Evolutionary conservation across 1,284 basidiomycete species (phyloP), one percentile per base, ranked within the genome.

Genomic region (Ustilago vetiveriae): DNA sequence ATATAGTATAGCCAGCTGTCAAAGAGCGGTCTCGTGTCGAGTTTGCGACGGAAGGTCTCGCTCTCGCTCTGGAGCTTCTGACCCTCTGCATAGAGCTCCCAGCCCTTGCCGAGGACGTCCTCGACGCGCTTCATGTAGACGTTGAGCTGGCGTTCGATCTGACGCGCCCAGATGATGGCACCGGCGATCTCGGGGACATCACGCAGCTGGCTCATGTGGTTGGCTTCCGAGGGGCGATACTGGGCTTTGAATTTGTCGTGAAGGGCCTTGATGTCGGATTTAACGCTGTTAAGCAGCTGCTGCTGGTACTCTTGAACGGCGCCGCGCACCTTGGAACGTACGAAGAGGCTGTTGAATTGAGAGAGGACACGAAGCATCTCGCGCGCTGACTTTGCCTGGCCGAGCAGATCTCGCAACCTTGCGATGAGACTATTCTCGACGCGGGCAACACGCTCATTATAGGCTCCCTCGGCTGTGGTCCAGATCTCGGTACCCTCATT

Each of bases 81-180:
- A 6, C 96, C 96, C 76, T 99, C 95, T n/a, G 95, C 93, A 75
- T 98, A 98, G 64, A 94, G 88, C 82, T 97, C 94, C 95, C 95
- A 98, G 7, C 93, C 94, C 82, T 93, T 94, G 9, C 95, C 96
- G 11, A 99, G 89, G 3, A 98, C 96, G 81, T 98, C 95, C 81
- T 98, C 94, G 48, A 98, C 95, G n/a, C 94, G 91, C 83, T 94
- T 96, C 94, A 98, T 98, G 85, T 98, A 98, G 3, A 92, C 90
- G 70, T 91, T 86, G 13, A 99, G 88, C 82, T 99, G 96, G 7
- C 94, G 89, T 80, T 98, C 95, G 72, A 99, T 98, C 84, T 98
- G 95, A 9, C 91, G 88, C 0, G 95, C 95, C 95, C 96, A 99
- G 77, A 97, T 92, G 82, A 98, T 96, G 14, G 96, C 92, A 24